phyloP scores from a whole-genome alignment of 2,329 filamentous ascomycete genomes.

The Dactylonectria estremocensis region DNA sequence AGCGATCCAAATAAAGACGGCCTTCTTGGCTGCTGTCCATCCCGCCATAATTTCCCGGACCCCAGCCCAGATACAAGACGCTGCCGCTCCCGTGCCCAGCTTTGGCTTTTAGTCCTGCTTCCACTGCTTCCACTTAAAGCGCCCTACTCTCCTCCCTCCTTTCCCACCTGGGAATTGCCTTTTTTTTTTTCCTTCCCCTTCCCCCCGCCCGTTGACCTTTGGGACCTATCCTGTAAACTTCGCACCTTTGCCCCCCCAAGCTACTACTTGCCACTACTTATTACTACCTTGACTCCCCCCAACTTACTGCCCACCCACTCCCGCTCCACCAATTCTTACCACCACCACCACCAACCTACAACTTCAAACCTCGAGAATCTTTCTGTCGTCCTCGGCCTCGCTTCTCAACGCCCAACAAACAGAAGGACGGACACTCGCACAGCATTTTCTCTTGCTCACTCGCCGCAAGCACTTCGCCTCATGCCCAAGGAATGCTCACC shows the following conservation, averaged over 20 bases:
- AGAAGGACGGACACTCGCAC: not conserved
- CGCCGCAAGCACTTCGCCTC: not conserved
- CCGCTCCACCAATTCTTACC: conserved; percentile 44
- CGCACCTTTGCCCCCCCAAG: conserved; percentile 35
- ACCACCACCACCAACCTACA: conserved; percentile 45
- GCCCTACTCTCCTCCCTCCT: conserved; percentile 29
- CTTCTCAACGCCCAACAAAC: conserved; percentile 25
- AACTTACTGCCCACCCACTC: conserved; percentile 44
- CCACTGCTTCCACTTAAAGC: conserved; percentile 23
- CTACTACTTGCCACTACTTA: conserved; percentile 38
- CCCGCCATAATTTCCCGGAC: conserved; percentile 49
- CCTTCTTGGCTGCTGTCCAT: conserved; percentile 44
- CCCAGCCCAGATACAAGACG: conserved; percentile 43
- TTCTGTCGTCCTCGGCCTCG: conserved; percentile 33
- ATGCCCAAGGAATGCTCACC: not conserved
- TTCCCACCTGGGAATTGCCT: conserved; percentile 38
- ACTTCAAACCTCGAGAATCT: conserved; percentile 29
- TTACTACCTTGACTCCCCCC: conserved; percentile 49
- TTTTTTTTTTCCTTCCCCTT: conserved; percentile 30
- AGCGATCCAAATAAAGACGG: conserved; percentile 45
- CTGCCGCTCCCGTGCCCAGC: conserved; percentile 35
- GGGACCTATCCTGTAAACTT: conserved; percentile 31
- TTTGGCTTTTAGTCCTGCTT: conserved; percentile 29
- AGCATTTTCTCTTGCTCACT: conserved; percentile 8
- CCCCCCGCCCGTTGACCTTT: conserved; percentile 24